Evolutionary conservation across 176 grass and related monocot species (phyloP).

Genomic region (Hyparrhenia diplandra): DNA sequence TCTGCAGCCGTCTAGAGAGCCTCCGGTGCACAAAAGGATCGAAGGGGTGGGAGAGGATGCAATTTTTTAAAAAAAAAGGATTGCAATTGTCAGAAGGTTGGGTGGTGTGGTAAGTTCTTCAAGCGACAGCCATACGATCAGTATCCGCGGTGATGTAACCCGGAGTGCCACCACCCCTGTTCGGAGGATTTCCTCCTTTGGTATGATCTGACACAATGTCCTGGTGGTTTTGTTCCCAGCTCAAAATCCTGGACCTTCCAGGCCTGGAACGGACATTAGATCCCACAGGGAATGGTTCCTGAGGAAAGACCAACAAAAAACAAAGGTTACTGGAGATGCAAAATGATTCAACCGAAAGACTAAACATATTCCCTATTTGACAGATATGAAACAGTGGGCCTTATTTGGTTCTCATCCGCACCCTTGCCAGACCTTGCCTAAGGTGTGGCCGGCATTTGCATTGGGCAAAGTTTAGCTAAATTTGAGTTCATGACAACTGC

Average conservation of each 20-base stretch:
- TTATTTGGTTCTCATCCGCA: background rate
- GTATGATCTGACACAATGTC: slow-evolving; percentile 35
- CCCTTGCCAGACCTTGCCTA: too few species aligned
- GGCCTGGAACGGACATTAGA: slow-evolving; percentile 68
- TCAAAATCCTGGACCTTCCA: slow-evolving; percentile 55
- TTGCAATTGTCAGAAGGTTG: slow-evolving; percentile 26
- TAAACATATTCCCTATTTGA: background rate
- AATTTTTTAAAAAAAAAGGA: background rate
- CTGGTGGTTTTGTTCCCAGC: slow-evolving; percentile 61
- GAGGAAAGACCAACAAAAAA: background rate
- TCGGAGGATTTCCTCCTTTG: slow-evolving; percentile 18
- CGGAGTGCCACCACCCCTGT: slow-evolving; percentile 20
- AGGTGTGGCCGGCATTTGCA: background rate
- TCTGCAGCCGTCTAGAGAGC: background rate
- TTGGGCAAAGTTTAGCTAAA: too few species aligned
- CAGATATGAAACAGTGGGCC: background rate
- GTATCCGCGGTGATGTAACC: slow-evolving; percentile 37
- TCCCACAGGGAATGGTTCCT: slow-evolving; percentile 95
- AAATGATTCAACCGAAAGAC: background rate
- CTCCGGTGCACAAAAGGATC: background rate
- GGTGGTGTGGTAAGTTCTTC: slow-evolving; percentile 43
- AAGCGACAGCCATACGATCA: slow-evolving; percentile 11
- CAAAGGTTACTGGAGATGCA: background rate
- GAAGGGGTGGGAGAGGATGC: background rate
- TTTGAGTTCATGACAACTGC: background rate